Base-by-base conservation (phyloP, 2,329 filamentous ascomycete genomes). In the Penicillium sp. region DNA sequence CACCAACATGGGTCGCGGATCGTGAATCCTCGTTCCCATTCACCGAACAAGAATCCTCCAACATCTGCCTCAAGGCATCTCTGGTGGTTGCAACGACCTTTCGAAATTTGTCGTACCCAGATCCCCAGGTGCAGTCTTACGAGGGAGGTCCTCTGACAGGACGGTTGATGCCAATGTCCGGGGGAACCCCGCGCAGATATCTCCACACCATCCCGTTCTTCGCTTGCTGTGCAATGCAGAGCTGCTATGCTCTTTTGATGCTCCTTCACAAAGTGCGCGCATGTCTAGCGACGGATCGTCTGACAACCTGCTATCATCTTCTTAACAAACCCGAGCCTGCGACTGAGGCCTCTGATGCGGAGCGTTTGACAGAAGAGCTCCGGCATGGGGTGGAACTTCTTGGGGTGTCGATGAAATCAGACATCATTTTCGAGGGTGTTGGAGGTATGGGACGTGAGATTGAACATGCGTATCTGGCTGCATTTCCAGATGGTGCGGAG, bases 61-160 rank as follows among this genome's bases (percentile, higher is more conserved):
- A 41, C 1, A 61, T 66, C 4, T 64, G 64, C 20, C 55, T 66
- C 4, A 62, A 64, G n/a, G 55, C 64, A 2, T 49, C 63, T 6
- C 54, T 66, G 1, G 50, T 51, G 0, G 36, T 66, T 3, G 53
- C 58, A 16, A 56, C 55, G 3, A 48, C 53, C 20, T 58, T 62
- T 20, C 58, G 52, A n/a, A 46, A 35, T 33, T 33, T 65, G 16
- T 50, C 57, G 1, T 55, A 50, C 22, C 61, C 60, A 2, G 42
- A 48, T 8, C 36, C 28, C 35, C 47, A 40, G 20, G 41, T 27
- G 16, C 49, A 51, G 33, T 25, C 35, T 25, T 42, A 25, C 31
- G 35, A 58, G 25, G 27, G 40, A 39, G 39, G 13, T 22, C 20
- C 20, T 22, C 20, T 22, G 20, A 22, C 20, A 22, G 20, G 20